Base-by-base conservation (phyloP, 345 rosid species). In the Fremontodendron californicum region DNA sequence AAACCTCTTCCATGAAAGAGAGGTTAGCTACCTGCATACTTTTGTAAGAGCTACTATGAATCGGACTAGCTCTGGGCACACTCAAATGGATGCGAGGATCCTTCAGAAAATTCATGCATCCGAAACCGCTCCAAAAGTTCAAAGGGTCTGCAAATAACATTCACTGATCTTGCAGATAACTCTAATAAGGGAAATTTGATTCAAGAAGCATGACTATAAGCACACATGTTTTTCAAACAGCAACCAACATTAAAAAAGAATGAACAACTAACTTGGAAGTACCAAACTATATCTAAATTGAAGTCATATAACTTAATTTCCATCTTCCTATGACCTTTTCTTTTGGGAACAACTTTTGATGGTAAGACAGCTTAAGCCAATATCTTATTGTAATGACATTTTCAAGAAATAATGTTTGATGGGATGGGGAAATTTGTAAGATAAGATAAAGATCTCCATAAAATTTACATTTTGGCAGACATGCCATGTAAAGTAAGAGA, bases 41-140 rank as follows among this genome's bases (percentile, higher is more conserved):
- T 67, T 75, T 42, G 2, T 66, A 61, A n/a, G 61, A 66, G 21
- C 35, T 37, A 48, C n/a, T n/a, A 62, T 31, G 40, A 25, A 81
- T 11, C 58, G 7, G 25, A 39, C 78, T 83, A 90, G 86, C 90
- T 90, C 89, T 89, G 93, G 79, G 90, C 88, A 84, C 94, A 92
- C 83, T 89, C 94, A 84, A 89, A 90, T 61, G 97, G 97, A 54
- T 84, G 94, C 75, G 88, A 81, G 72, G 90, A 82, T 79, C 97
- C 91, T 87, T 89, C 92, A 49, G 87, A 81, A 79, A 89, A 92
- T 45, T 89, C 93, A 76, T 87, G 92, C 94, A 90, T 87, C 70
- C 86, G 87, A 80, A 88, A 86, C 64, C 85, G 85, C 77, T 88
- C 91, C 81, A 92, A 71, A 73, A 92, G 87, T 84, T 89, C 94